These are phyloP conservation scores for Alternaria novae-zelandiae DNA, from an alignment of 2,329 filamentous ascomycete species.

Conservation along the genomic window DNA sequence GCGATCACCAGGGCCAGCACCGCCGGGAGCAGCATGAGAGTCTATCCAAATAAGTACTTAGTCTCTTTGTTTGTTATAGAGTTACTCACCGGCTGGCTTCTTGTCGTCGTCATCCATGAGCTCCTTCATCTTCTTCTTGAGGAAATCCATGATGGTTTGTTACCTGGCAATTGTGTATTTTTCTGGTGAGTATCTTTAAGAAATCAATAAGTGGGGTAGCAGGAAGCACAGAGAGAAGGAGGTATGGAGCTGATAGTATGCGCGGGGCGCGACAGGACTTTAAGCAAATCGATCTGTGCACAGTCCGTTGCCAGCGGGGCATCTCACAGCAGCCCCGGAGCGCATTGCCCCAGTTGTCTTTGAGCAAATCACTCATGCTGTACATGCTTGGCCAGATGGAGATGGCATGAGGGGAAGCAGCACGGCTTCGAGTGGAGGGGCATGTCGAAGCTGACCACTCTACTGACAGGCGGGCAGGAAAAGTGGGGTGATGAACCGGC, in stretches of 20 bases:
- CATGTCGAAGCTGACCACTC: constrained; percentile 9
- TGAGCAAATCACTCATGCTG: constrained; percentile 17
- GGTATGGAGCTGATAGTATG: constrained; percentile 7
- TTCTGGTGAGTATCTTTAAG: background rate
- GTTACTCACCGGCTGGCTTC: constrained; percentile 36
- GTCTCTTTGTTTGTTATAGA: background rate
- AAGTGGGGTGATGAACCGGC: constrained; percentile 33
- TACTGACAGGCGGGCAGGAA: constrained; percentile 24
- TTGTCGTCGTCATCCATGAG: constrained; percentile 50
- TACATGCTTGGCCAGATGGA: constrained; percentile 27
- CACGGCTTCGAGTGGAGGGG: constrained; percentile 16
- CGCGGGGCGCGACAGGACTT: constrained; percentile 22
- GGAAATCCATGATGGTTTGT: constrained; percentile 49
- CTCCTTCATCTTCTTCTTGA: constrained; percentile 56
- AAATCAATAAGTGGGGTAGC: background rate
- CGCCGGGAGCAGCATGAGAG: constrained; percentile 19
- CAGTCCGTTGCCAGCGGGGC: constrained; percentile 16
- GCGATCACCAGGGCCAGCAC: constrained; percentile 29
- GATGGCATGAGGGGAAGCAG: constrained; percentile 6
- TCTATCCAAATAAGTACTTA: constrained; percentile 2
- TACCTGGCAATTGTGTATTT: background rate
- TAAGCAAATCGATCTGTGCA: constrained; percentile 21
- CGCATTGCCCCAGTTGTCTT: constrained; percentile 10
- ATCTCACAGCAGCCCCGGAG: constrained; percentile 6
- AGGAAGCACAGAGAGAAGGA: background rate